Base-by-base conservation (phyloP, 768 basidiomycete species). In the Candolleomyces efflorescens region DNA sequence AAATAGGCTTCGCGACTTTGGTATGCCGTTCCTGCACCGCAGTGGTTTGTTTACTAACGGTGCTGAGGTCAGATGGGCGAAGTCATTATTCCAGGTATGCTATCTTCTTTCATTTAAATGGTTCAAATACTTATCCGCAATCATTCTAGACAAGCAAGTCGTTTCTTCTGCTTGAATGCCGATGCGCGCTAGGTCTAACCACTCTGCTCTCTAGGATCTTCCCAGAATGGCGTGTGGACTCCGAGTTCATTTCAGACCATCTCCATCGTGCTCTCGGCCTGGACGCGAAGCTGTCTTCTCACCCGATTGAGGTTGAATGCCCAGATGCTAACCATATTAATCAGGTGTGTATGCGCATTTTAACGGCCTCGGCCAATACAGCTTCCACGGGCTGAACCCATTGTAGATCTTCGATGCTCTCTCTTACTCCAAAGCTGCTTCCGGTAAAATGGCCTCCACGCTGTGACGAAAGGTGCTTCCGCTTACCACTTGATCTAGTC, bases 271-370 rank as follows among this genome's bases (percentile, higher is more conserved):
- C 95, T 13, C 80, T 98, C 24, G 72, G 75, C 36, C 81, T 96
- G 48, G 96, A 98, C 66, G 82, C 92, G 2, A 91, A 92, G 66
- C 73, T 85, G 9, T 92, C 92, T 20, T 93, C 91, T 11, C 95
- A 98, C 69, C 90, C 96, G 1, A 90, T 98, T 64, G 92, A 98
- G 69, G 92, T 96, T 24, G 86, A 89, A 13, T 92, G 90, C 67
- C 89, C 87, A 0, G 92, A 95, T 68, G 89, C 91, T 7, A 88
- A 90, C 65, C 81, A 87, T 63, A 91, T 94, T 66, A 89, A 88
- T 64, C 87, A 89, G 76, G 85, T 85, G 47, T 48, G 63, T 57
- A 20, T 5, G 5, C 32, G 11, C 2, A 32, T 11, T 32, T 32
- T 5, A 32, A 11, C 32, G 32, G 32, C 32, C 32, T 11, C 32